These are phyloP conservation scores for Phytophthora agathidicida DNA, from an alignment of 352 stramenopile species.

Conservation along the genomic window DNA sequence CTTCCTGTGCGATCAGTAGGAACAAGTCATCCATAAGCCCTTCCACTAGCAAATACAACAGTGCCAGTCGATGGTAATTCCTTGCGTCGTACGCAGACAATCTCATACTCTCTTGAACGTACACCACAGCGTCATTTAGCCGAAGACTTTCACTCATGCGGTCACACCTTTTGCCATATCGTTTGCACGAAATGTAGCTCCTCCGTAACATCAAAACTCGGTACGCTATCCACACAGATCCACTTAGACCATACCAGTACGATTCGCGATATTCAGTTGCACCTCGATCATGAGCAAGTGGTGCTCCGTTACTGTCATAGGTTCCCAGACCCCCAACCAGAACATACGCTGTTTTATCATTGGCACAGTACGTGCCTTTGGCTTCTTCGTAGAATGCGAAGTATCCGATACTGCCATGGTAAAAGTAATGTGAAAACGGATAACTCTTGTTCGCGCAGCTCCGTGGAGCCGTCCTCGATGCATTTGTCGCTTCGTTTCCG, in stretches of 20 bases:
- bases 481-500: slow-evolving; percentile 16
- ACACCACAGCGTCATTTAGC: slow-evolving; percentile 36
- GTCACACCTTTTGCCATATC: slow-evolving; percentile 33
- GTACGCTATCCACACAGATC: slow-evolving; percentile 29
- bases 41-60: slow-evolving; percentile 42
- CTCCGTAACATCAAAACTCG: slow-evolving; percentile 30
- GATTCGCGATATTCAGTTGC: slow-evolving; percentile 26
- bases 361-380: slow-evolving; percentile 27
- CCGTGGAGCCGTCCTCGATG: slow-evolving; percentile 10
- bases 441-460: slow-evolving; percentile 25
- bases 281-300: slow-evolving; percentile 23
- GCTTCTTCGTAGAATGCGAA: slow-evolving; percentile 39
- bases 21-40: slow-evolving; percentile 42
- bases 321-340: slow-evolving; percentile 29
- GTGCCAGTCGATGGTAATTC: slow-evolving; percentile 30
- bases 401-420: slow-evolving; percentile 35
- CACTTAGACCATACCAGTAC: slow-evolving; percentile 32
- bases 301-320: slow-evolving; percentile 31
- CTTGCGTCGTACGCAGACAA: slow-evolving; percentile 30
- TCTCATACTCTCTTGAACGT: slow-evolving; percentile 37
- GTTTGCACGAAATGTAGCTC: slow-evolving; percentile 35
- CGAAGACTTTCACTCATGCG: slow-evolving; percentile 18
- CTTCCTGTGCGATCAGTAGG: slow-evolving; percentile 39
- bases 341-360: slow-evolving; percentile 36
- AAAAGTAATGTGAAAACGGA: slow-evolving; percentile 36